Evolutionary conservation across 192 early-diverging fungal genomes (phyloP).

Genomic region (Coemansia sp.): DNA sequence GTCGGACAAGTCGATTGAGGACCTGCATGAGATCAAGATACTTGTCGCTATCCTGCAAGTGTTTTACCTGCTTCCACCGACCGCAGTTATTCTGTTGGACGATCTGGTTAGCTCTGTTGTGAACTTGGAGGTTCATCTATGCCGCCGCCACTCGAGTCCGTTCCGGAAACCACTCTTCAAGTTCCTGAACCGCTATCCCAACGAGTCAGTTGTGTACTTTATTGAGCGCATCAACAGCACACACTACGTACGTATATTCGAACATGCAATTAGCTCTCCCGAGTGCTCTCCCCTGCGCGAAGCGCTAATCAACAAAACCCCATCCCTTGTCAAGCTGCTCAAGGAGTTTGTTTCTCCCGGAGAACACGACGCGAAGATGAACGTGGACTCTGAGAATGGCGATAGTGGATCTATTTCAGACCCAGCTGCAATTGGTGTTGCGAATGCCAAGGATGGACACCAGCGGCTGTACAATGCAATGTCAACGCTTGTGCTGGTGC

Average conservation of each 20-base stretch:
- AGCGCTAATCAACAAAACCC: conserved; percentile 63
- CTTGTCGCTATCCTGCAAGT: conserved; percentile 93
- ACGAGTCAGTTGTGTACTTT: conserved; percentile 85
- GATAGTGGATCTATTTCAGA: neutral
- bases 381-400: neutral
- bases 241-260: conserved; percentile 66
- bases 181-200: conserved; percentile 87
- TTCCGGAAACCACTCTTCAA: conserved; percentile 88
- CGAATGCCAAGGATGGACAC: neutral
- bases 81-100: conserved; percentile 89
- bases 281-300: conserved; percentile 58
- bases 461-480: conserved; percentile 40
- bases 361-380: conserved; percentile 20
- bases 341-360: conserved; percentile 24
- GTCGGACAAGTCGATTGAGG: conserved; percentile 78
- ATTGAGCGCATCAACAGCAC: conserved; percentile 65
- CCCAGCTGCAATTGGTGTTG: neutral
- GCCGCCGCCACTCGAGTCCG: conserved; percentile 85
- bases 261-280: conserved; percentile 45
- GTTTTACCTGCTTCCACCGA: conserved; percentile 87
- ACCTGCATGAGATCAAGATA: conserved; percentile 91
- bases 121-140: conserved; percentile 79
- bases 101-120: conserved; percentile 86
- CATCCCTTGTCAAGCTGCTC: conserved; percentile 56
- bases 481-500: conserved; percentile 24